phyloP scores from a whole-genome alignment of 2,329 filamentous ascomycete species.

The Didymella sp. region DNA sequence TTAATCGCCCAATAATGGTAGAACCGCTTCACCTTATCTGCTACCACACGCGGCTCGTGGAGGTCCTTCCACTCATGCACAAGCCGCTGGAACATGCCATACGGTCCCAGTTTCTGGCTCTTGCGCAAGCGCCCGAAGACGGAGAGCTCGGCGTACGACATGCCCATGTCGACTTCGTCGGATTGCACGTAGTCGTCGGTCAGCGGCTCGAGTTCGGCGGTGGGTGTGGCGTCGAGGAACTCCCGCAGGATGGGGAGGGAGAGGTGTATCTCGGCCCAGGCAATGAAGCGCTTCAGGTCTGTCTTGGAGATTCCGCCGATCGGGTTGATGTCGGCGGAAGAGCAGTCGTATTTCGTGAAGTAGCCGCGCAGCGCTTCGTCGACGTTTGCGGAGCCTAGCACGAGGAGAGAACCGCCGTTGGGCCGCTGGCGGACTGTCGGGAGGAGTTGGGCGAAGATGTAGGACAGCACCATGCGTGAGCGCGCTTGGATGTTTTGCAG shows the following conservation, averaged over 20 bases:
- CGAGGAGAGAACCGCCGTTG: conserved; percentile 66
- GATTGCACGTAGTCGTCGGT: conserved; percentile 66
- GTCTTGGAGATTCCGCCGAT: conserved; percentile 69
- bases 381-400: conserved; percentile 73
- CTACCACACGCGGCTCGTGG: conserved; percentile 53
- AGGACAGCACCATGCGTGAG: conserved; percentile 70
- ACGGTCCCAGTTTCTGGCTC: conserved; percentile 55
- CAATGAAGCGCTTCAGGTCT: conserved; percentile 75
- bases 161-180: conserved; percentile 63
- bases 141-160: conserved; percentile 60
- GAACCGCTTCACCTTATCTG: conserved; percentile 55
- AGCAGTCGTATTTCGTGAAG: conserved; percentile 75
- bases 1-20: conserved; percentile 50
- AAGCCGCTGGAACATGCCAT: conserved; percentile 62
- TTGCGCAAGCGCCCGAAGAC: conserved; percentile 63
- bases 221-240: conserved; percentile 63
- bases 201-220: conserved; percentile 66
- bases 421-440: conserved; percentile 64
- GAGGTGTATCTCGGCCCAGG: conserved; percentile 62
- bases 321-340: conserved; percentile 59
- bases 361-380: conserved; percentile 57
- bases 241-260: conserved; percentile 68
- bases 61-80: conserved; percentile 58
- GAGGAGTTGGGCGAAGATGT: conserved; percentile 69
- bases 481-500: conserved; percentile 72